Evolutionary conservation across 2,329 filamentous ascomycete genomes (phyloP).

Genomic region (Penicillium nordicum): DNA sequence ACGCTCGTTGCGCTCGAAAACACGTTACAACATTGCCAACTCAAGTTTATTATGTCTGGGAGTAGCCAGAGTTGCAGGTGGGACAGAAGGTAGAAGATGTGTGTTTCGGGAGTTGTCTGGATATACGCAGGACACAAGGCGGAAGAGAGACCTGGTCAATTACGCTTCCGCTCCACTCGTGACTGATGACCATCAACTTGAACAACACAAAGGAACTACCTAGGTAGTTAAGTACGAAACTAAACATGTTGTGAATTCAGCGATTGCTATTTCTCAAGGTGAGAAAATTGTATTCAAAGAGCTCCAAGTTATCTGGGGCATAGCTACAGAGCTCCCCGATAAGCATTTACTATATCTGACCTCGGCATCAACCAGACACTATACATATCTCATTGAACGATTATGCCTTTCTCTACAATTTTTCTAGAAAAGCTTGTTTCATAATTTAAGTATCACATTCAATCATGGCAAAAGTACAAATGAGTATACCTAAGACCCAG

Average conservation of each 20-base stretch:
- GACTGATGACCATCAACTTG: conserved; percentile 2
- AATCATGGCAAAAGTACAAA: conserved; percentile 21
- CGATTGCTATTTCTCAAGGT: neutral
- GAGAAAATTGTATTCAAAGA: neutral
- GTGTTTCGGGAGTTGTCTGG: conserved; percentile 2
- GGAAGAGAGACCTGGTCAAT: conserved; percentile 15
- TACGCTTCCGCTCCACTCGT: conserved; percentile 18
- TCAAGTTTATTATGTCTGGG: neutral
- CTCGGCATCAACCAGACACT: neutral
- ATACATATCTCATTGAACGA: neutral
- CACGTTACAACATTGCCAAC: conserved; percentile 36
- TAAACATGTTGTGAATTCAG: neutral
- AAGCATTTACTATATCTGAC: conserved; percentile 1
- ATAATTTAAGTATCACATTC: conserved; percentile 15
- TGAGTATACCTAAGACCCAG: conserved; percentile 15
- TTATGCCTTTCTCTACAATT: neutral
- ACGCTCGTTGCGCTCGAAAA: conserved; percentile 27
- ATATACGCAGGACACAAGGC: conserved; percentile 12
- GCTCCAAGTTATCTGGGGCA: neutral
- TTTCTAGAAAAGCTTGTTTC: neutral
- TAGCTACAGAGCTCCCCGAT: neutral
- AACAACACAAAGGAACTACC: neutral
- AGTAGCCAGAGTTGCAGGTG: neutral
- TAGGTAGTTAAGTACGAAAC: neutral
- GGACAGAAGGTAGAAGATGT: neutral